Conservation (phyloP, 169 alveolate genomes). For the Eimeria nieschulzi region DNA sequence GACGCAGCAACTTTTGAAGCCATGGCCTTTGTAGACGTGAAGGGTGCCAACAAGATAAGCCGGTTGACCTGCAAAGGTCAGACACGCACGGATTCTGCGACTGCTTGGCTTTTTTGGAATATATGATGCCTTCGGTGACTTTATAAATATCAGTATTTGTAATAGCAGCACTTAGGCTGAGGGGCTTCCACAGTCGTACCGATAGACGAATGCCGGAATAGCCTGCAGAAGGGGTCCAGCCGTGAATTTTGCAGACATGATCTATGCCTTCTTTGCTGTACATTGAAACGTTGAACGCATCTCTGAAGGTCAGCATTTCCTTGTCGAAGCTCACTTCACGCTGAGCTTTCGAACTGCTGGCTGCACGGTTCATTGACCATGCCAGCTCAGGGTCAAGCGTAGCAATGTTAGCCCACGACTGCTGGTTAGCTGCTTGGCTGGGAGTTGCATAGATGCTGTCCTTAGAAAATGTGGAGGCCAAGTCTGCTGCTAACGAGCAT, state of each 20-base stretch:
- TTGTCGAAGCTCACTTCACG: neutral
- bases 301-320: constrained; percentile 1
- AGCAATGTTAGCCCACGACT: constrained; percentile 19
- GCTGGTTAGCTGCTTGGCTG: neutral
- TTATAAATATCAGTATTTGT: no score
- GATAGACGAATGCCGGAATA: neutral
- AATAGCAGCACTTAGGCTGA: no score
- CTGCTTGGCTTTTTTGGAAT: no score
- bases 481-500: constrained; percentile 23
- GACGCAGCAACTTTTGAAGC: constrained; percentile 60
- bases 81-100: no score
- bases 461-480: neutral
- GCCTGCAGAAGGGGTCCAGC: constrained; percentile 18
- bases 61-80: constrained; percentile 58
- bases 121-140: no score
- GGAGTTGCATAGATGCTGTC: constrained; percentile 14
- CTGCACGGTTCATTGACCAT: neutral
- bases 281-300: constrained; percentile 29
- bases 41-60: constrained; percentile 61
- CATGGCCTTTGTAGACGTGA: constrained; percentile 69
- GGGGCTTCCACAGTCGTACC: neutral
- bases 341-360: constrained; percentile 6
- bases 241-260: constrained; percentile 15
- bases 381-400: neutral
- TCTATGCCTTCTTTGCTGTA: neutral